Conservation (phyloP, 108 stramenopile species). For the Cyclotella choctawhatcheeana region DNA sequence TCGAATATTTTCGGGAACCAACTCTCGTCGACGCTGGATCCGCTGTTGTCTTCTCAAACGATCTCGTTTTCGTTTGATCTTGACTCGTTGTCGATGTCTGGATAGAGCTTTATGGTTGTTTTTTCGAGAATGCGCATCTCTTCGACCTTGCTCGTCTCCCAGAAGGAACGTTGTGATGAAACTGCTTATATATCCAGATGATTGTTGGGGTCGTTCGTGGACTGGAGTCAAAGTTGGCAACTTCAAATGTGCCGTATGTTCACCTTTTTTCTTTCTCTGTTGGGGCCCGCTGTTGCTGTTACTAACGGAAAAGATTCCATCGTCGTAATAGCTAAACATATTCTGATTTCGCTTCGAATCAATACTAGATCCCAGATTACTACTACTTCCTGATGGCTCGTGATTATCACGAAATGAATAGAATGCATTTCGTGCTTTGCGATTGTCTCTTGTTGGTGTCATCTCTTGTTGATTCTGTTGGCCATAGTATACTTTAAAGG, state of each 20-base stretch:
- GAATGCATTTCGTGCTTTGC: constrained; percentile 13
- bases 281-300: too few species aligned
- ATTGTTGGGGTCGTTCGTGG: too few species aligned
- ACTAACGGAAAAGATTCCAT: constrained; percentile 28
- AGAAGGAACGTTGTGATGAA: constrained; percentile 32
- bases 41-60: constrained; percentile 22
- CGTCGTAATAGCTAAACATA: constrained; percentile 45
- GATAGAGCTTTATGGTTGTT: too few species aligned
- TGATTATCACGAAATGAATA: constrained; percentile 39
- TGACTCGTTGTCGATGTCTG: constrained; percentile 21
- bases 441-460: constrained; percentile 5
- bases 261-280: background rate
- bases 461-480: background rate
- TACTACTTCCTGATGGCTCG: constrained; percentile 1
- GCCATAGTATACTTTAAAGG: background rate
- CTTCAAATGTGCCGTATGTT: constrained; percentile 4
- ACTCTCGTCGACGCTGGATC: constrained; percentile 33
- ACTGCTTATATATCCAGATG: constrained; percentile 11
- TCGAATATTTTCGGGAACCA: constrained; percentile 66
- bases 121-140: background rate
- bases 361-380: constrained; percentile 1
- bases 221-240: constrained; percentile 11
- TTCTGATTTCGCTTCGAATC: constrained; percentile 24
- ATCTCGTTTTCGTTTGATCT: constrained; percentile 27
- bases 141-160: constrained; percentile 4